Percentiles rank a stretch among this genome's conserved stretches.
phyloP scores from a whole-genome alignment of 768 basidiomycete species.

The Serendipita sp. region DNA sequence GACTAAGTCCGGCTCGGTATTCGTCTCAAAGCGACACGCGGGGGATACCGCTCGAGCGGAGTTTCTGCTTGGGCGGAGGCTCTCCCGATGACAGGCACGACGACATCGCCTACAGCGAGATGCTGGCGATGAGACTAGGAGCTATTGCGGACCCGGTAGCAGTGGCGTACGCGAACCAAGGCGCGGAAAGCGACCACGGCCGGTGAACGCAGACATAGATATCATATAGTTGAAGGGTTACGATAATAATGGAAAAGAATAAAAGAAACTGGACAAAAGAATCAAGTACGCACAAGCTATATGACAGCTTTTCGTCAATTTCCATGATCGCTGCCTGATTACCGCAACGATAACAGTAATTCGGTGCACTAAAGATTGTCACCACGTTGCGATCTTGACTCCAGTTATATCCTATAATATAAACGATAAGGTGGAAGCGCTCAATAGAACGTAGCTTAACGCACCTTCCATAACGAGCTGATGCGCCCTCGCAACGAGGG shows the following conservation, averaged over 20 bases:
- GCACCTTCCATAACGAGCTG: slow-evolving; percentile 94
- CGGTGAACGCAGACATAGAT: no score
- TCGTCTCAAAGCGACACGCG: no score
- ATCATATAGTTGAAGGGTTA: neutral
- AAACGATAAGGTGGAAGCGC: neutral
- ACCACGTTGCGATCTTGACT: slow-evolving; percentile 98
- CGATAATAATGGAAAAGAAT: neutral
- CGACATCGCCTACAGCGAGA: no score
- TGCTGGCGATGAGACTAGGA: no score
- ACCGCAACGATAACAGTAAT: slow-evolving; percentile 98
- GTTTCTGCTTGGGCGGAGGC: no score
- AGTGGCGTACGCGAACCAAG: no score
- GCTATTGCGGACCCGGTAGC: no score
- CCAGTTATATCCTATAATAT: slow-evolving; percentile 69
- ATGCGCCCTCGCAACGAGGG: slow-evolving; percentile 86
- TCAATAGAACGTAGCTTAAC: slow-evolving; percentile 17
- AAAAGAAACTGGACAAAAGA: slow-evolving; percentile 9
- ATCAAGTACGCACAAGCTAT: slow-evolving; percentile 58
- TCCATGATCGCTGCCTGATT: slow-evolving; percentile 99
- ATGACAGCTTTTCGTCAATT: slow-evolving; percentile 95
- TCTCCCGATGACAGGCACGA: no score
- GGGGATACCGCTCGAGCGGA: no score
- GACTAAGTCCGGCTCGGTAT: no score
- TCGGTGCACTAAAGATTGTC: slow-evolving; percentile 98
- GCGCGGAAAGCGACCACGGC: no score